phyloP scores from a whole-genome alignment of 331 rosid genomes.

The Ulmus americana region DNA sequence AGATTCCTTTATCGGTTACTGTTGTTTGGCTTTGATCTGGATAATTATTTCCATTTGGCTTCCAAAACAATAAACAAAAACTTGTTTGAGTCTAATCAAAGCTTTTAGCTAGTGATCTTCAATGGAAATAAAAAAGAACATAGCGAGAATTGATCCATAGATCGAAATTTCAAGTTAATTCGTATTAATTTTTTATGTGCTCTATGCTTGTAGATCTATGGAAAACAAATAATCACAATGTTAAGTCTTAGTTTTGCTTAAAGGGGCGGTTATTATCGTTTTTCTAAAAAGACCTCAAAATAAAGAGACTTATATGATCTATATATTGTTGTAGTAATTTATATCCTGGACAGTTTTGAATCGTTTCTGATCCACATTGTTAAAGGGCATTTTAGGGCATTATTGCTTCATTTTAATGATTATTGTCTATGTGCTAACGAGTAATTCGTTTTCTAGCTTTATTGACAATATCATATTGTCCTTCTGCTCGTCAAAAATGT shows the following conservation, averaged over 20 bases:
- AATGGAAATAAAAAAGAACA: neutral
- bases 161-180: neutral
- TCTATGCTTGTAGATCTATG: neutral
- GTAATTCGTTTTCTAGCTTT: neutral
- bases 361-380: neutral
- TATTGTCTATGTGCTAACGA: neutral
- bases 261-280: neutral
- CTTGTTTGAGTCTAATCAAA: neutral
- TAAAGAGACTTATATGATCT: neutral
- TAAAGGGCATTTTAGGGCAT: neutral
- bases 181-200: neutral
- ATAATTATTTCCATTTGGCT: neutral
- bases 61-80: neutral
- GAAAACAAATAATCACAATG: neutral
- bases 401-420: neutral
- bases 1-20: neutral
- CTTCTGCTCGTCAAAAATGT: neutral
- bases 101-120: neutral
- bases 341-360: neutral
- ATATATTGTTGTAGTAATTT: neutral
- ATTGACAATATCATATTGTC: neutral
- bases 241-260: neutral
- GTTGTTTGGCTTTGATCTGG: slow-evolving; percentile 6
- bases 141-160: neutral
- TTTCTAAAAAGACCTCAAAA: neutral